These are phyloP conservation scores for Geoglossum cookeanum DNA, from an alignment of 2,329 filamentous ascomycete species.

Conservation along the genomic window DNA sequence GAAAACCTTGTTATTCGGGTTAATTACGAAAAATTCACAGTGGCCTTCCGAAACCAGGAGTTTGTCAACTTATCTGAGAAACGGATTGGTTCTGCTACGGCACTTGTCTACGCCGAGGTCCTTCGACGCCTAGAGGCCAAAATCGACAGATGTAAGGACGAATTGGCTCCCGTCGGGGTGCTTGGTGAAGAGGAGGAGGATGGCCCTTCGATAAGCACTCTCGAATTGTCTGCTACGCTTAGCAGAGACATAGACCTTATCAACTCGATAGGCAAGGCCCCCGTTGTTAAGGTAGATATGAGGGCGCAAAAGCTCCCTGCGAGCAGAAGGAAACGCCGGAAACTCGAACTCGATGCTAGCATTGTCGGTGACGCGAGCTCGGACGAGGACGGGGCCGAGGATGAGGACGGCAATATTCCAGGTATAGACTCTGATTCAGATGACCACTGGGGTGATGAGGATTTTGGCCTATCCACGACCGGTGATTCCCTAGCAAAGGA, in stretches of 20 bases:
- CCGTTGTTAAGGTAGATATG: not conserved
- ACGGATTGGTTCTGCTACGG: constrained; percentile 52
- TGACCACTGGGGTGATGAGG: constrained; percentile 6
- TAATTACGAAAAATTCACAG: constrained; percentile 69
- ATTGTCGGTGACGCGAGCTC: constrained; percentile 11
- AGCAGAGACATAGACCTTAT: constrained; percentile 28
- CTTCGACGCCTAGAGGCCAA: constrained; percentile 52
- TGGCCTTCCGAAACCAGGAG: constrained; percentile 62
- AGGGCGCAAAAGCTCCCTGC: not conserved
- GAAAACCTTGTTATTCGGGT: constrained; percentile 55
- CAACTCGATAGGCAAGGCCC: constrained; percentile 30
- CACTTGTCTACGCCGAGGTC: constrained; percentile 57
- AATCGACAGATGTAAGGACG: constrained; percentile 44
- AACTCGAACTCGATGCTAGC: constrained; percentile 12
- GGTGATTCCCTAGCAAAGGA: not conserved
- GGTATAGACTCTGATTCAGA: constrained; percentile 9
- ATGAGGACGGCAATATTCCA: constrained; percentile 16
- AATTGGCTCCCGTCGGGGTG: constrained; percentile 22
- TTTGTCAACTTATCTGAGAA: constrained; percentile 56
- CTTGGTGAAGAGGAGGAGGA: constrained; percentile 26
- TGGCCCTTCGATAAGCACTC: constrained; percentile 28
- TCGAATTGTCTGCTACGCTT: constrained; percentile 34
- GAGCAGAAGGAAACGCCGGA: constrained; percentile 14
- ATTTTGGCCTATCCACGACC: not conserved
- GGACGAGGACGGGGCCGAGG: constrained; percentile 16